phyloP scores from a whole-genome alignment of 2,329 filamentous ascomycete species.

The Fonsecaea multimorphosa region DNA sequence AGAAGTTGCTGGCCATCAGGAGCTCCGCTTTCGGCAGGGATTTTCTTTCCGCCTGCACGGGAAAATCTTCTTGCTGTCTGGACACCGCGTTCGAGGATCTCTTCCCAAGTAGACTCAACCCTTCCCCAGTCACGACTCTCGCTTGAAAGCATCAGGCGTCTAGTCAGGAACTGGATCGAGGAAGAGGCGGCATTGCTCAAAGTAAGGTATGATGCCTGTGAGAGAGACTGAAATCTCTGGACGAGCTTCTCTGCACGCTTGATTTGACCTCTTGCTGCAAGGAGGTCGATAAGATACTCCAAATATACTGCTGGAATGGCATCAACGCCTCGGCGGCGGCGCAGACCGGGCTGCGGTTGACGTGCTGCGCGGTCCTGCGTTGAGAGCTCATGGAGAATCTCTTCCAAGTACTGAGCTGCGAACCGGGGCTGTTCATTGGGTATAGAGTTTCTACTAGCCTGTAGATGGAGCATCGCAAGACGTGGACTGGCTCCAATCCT shows the following conservation, averaged over 20 bases:
- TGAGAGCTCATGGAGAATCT: conserved; percentile 48
- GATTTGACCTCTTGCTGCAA: conserved; percentile 55
- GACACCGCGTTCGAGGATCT: conserved; percentile 26
- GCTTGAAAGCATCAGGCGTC: conserved; percentile 22
- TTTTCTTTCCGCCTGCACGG: background rate
- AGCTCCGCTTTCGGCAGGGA: background rate
- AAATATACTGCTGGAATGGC: conserved; percentile 60
- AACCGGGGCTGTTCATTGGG: conserved; percentile 4
- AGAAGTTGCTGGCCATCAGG: background rate
- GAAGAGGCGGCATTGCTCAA: conserved; percentile 9
- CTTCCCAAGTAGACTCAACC: conserved; percentile 32
- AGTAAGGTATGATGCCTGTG: conserved; percentile 37
- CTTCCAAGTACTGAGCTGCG: conserved; percentile 46
- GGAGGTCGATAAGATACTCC: conserved; percentile 62
- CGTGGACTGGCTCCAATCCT: conserved; percentile 44
- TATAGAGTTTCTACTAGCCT: conserved; percentile 42
- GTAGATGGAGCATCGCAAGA: conserved; percentile 46
- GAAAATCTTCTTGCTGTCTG: conserved; percentile 16
- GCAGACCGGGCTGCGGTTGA: conserved; percentile 47
- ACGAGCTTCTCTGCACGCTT: conserved; percentile 62
- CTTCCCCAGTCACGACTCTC: conserved; percentile 20
- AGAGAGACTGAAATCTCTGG: conserved; percentile 55
- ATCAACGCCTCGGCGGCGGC: conserved; percentile 46
- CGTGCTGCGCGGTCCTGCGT: conserved; percentile 52
- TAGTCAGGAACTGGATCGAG: conserved; percentile 44